Conservation (phyloP, 768 basidiomycete genomes). For the Leccinellum albellum region DNA sequence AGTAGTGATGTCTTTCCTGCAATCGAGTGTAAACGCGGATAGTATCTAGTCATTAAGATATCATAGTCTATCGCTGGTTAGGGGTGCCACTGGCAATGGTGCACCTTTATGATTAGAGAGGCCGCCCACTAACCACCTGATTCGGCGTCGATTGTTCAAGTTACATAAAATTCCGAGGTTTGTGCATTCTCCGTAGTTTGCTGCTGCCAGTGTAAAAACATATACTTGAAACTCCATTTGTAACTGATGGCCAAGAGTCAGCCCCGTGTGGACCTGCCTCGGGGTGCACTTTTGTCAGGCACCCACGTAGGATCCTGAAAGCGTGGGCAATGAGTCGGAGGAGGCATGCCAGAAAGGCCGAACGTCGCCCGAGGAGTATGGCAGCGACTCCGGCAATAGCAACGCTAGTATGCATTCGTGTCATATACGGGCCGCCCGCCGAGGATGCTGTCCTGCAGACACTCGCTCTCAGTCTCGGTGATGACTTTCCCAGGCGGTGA, state of each 20-base stretch:
- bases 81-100: too few species aligned
- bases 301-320: neutral
- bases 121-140: too few species aligned
- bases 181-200: neutral
- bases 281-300: slow-evolving; percentile 7
- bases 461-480: neutral
- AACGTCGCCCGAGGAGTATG: neutral
- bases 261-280: too few species aligned
- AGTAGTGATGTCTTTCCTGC: neutral
- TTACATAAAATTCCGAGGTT: too few species aligned
- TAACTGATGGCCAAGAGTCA: too few species aligned
- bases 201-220: neutral
- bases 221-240: neutral
- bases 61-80: too few species aligned
- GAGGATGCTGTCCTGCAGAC: neutral
- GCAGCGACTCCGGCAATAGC: neutral
- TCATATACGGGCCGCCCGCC: neutral
- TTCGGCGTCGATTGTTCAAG: too few species aligned
- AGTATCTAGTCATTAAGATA: too few species aligned
- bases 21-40: neutral
- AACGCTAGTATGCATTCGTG: neutral
- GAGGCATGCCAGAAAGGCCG: neutral
- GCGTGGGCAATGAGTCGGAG: neutral
- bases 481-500: neutral
- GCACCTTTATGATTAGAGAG: too few species aligned